Base-by-base conservation (phyloP, 495 filamentous ascomycete genomes). In the Talaromyces nanjingensis region DNA sequence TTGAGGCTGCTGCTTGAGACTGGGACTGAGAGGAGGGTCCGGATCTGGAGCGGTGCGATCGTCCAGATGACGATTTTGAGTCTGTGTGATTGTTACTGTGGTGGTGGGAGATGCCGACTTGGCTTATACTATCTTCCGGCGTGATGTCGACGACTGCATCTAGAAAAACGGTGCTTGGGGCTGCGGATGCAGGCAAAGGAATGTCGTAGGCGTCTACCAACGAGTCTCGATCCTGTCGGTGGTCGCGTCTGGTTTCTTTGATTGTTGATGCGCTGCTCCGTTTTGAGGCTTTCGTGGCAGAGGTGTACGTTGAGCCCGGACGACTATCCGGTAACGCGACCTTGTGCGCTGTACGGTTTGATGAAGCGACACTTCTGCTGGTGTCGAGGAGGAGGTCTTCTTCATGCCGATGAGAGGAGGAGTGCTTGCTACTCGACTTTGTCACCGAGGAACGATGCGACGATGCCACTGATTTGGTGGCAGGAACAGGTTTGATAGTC, bases 131-230 rank as follows among this genome's bases (percentile, higher is more conserved):
- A 25, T 59, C 56, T 9, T 59, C 56, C 14, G 56, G 56, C 27
- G 56, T 33, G 16, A 59, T 37, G 56, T 76, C 66, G 9, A 74
- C 68, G 1, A 47, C 61, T 11, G 54, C 58, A 24, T 66, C 65
- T 14, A 63, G 61, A 31, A 65, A 60, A 24, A 69, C 52, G 25
- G 65, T 65, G 29, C 66, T 68, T 18, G 68, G 58, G n/a, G 72
- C 65, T 12, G 75, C 71, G 65, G 81, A 87, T 8, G 72, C 70
- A 0, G 85, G 85, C 0, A 85, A 70, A 8, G 82, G 80, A 4
- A 83, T 68, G 9, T 82, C 67, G 55, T 73, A 72, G 4, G 70
- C 69, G 37, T 63, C 65, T 11, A 67, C 24, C 9, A 16, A 5
- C 29, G 37, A 52, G n/a, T 37, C 12, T 24, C 53, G 37, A 4